phyloP scores from a whole-genome alignment of 2,329 filamentous ascomycete genomes.

The Cordyceps fumosorosea region DNA sequence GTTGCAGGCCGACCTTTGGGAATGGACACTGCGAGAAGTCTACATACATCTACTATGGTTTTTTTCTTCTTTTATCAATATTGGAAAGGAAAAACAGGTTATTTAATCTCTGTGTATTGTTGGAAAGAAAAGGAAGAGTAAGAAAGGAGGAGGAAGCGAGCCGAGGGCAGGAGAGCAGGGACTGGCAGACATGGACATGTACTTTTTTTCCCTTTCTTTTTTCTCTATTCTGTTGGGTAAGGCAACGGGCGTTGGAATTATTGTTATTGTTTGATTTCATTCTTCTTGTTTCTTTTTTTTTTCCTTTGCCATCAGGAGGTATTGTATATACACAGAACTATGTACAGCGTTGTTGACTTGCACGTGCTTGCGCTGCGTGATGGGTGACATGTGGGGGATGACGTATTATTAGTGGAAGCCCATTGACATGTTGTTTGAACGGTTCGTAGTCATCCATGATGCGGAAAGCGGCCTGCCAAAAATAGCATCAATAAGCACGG shows the following conservation, averaged over 20 bases:
- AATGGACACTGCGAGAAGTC: neutral
- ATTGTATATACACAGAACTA: constrained; percentile 11
- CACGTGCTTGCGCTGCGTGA: neutral
- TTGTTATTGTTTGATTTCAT: neutral
- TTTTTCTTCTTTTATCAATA: neutral
- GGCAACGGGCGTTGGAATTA: constrained; percentile 9
- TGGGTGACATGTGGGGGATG: neutral
- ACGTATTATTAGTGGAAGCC: no score
- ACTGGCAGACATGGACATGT: neutral
- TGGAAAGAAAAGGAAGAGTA: neutral
- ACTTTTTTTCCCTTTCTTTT: neutral
- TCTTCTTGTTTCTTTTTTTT: neutral
- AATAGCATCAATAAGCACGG: neutral
- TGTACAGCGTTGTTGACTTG: constrained; percentile 9
- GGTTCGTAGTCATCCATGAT: neutral
- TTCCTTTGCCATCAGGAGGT: neutral
- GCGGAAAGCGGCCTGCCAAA: neutral
- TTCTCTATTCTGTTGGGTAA: neutral
- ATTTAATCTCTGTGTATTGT: constrained; percentile 10
- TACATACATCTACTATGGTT: neutral
- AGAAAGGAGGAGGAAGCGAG: neutral
- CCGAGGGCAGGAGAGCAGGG: neutral
- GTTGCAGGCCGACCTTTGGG: neutral
- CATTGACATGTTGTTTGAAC: neutral
- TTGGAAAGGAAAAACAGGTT: neutral